Evolutionary conservation across 1,284 basidiomycete genomes (phyloP).

Genomic region (Boletus smithii): DNA sequence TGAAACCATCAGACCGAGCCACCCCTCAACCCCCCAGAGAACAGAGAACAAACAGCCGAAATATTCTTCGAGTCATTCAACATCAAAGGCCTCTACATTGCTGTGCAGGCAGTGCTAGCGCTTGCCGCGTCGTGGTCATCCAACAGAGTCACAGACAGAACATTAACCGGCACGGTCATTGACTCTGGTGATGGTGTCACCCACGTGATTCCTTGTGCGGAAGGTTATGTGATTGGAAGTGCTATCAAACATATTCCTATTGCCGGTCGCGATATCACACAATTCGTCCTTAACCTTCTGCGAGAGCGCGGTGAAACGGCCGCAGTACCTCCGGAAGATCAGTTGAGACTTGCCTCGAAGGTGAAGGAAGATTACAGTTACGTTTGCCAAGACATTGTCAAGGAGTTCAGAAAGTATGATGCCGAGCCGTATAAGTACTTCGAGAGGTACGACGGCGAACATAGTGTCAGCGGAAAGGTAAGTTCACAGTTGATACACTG

Average conservation of each 20-base stretch:
- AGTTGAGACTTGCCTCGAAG: constrained; percentile 86
- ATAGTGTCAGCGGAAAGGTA: constrained; percentile 89
- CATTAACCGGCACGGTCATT: constrained; percentile 96
- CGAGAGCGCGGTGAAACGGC: constrained; percentile 93
- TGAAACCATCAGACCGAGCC: constrained; percentile 79
- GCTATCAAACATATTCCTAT: constrained; percentile 99
- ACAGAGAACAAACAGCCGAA: constrained; percentile 98
- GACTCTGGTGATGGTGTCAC: constrained; percentile 99
- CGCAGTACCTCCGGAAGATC: constrained; percentile 94
- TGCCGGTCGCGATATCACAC: constrained; percentile 95
- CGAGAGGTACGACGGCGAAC: constrained; percentile 90
- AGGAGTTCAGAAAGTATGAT: constrained; percentile 98
- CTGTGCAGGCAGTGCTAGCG: constrained; percentile 98
- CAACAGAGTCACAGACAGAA: constrained; percentile 88
- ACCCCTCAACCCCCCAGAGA: constrained; percentile 97
- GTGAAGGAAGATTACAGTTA: constrained; percentile 99
- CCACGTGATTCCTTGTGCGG: constrained; percentile 93
- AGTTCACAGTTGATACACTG: constrained; percentile 23
- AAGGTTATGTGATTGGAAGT: constrained; percentile 98
- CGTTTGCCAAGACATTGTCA: constrained; percentile 98
- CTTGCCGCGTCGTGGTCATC: constrained; percentile 98
- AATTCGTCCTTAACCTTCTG: constrained; percentile 95
- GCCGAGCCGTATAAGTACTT: constrained; percentile 96
- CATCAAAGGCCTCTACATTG: constrained; percentile 97
- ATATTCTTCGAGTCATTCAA: constrained; percentile 99